A percentile compares a stretch with the other conserved stretches of the same genome.
These are phyloP conservation scores for Phytophthora pistaciae DNA, from an alignment of 352 stramenopile species.

Conservation along the genomic window DNA sequence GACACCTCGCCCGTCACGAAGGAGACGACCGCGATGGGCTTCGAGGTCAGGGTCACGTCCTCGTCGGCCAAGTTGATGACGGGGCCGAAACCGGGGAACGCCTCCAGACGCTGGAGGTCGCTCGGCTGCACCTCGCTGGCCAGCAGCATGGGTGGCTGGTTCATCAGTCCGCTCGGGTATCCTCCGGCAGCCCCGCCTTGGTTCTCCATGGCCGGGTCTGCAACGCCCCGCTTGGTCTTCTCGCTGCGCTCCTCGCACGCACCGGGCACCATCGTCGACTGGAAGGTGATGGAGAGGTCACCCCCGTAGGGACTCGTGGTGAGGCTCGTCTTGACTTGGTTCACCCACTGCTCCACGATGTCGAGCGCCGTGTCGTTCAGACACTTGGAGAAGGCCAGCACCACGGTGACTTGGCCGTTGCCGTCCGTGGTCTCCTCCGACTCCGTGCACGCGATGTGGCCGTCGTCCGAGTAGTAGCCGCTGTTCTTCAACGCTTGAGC, in stretches of 20 bases:
- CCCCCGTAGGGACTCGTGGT: constrained; percentile 1
- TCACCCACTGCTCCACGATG: constrained; percentile 60
- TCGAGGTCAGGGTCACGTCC: constrained; percentile 2
- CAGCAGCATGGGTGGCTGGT: constrained; percentile 10
- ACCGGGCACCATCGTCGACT: constrained; percentile 54
- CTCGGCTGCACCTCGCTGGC: constrained; percentile 23
- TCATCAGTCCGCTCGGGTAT: neutral
- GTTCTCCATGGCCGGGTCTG: constrained; percentile 25
- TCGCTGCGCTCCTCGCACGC: constrained; percentile 44
- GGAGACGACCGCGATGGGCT: constrained; percentile 47
- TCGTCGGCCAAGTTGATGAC: constrained; percentile 36
- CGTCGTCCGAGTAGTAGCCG: constrained; percentile 11
- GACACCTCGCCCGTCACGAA: constrained; percentile 54
- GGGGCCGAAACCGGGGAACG: constrained; percentile 43
- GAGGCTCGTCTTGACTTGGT: constrained; percentile 31
- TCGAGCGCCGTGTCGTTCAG: constrained; percentile 48
- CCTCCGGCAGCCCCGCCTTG: constrained; percentile 1
- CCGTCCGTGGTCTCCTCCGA: constrained; percentile 11
- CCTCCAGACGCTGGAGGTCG: constrained; percentile 45
- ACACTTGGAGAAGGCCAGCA: constrained; percentile 74
- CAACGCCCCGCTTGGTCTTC: constrained; percentile 26
- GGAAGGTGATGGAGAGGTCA: constrained; percentile 33
- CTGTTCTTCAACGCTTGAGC: constrained; percentile 7
- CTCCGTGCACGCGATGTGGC: constrained; percentile 27
- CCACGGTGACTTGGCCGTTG: constrained; percentile 39